Percentiles rank a stretch among this genome's conserved stretches.
Conservation (phyloP, 352 stramenopile species). For the Phytopythium sindhum region DNA sequence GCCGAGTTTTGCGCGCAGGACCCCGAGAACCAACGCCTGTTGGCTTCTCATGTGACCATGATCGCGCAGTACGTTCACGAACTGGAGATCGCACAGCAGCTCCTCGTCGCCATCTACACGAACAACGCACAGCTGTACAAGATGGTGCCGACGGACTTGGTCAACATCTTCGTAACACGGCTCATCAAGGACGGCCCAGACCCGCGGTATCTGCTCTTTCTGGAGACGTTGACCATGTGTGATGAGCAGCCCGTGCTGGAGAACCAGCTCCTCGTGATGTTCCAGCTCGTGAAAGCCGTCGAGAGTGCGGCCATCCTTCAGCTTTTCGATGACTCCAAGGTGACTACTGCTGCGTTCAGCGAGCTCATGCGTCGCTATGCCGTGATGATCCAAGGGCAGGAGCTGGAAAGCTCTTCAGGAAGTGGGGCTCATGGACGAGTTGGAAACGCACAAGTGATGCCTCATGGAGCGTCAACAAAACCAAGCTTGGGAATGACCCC, state of each 20-base stretch:
- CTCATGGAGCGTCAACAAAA: too few relatives aligned
- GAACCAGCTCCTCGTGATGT: slow-evolving; percentile 65
- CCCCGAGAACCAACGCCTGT: slow-evolving; percentile 39
- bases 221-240: slow-evolving; percentile 60
- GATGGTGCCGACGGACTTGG: slow-evolving; percentile 45
- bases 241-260: slow-evolving; percentile 53
- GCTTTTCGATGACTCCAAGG: slow-evolving; percentile 43
- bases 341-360: slow-evolving; percentile 24
- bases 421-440: background rate
- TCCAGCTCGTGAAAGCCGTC: slow-evolving; percentile 64
- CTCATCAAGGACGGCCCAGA: slow-evolving; percentile 39
- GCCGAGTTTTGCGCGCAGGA: slow-evolving; percentile 45
- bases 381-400: slow-evolving; percentile 8
- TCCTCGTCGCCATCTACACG: slow-evolving; percentile 53
- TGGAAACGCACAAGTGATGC: background rate
- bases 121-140: slow-evolving; percentile 51
- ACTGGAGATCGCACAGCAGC: slow-evolving; percentile 53
- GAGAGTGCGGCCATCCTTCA: slow-evolving; percentile 48
- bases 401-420: background rate
- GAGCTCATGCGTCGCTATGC: slow-evolving; percentile 27
- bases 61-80: slow-evolving; percentile 52
- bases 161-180: slow-evolving; percentile 47
- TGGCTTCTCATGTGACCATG: slow-evolving; percentile 45
- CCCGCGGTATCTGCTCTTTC: slow-evolving; percentile 52
- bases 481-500: background rate